A percentile compares a stretch with the other conserved stretches of the same genome.
phyloP scores from a whole-genome alignment of 2,329 filamentous ascomycete genomes.

The Knufia petricola region DNA sequence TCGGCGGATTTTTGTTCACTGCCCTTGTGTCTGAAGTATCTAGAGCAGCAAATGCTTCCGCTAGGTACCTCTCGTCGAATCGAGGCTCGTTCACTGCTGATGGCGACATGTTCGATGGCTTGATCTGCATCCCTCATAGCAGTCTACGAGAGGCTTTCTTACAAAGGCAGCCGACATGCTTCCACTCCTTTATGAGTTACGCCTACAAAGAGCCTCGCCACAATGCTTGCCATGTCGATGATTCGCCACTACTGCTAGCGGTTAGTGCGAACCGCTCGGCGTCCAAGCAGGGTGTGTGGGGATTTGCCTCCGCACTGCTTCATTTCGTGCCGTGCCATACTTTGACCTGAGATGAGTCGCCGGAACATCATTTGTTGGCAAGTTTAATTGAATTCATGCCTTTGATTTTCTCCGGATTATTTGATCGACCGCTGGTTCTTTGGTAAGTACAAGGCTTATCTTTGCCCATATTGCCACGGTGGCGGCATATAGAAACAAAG shows the following conservation, averaged over 20 bases:
- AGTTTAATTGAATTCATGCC: too few relatives aligned
- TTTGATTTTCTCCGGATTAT: too few relatives aligned
- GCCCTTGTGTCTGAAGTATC: not conserved
- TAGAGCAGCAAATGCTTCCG: conserved; percentile 3
- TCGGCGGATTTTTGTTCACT: not conserved
- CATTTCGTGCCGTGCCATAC: not conserved
- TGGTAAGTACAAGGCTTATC: too few relatives aligned
- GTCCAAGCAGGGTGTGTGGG: not conserved
- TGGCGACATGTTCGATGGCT: conserved; percentile 3
- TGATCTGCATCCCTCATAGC: conserved; percentile 4
- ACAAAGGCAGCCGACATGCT: too few relatives aligned
- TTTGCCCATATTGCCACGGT: too few relatives aligned
- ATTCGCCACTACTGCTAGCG: not conserved
- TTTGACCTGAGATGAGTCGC: not conserved
- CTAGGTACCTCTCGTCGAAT: conserved; percentile 5
- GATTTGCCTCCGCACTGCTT: not conserved
- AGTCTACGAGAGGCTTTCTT: too few relatives aligned
- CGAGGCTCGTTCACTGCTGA: not conserved
- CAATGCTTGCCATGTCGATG: not conserved
- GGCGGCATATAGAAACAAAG: too few relatives aligned
- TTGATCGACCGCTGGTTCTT: too few relatives aligned
- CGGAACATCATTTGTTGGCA: not conserved
- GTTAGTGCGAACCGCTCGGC: not conserved
- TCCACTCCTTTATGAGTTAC: too few relatives aligned
- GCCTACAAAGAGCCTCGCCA: not conserved